Percentiles rank a stretch among this genome's conserved stretches.
These are phyloP conservation scores for Lathyrus sativus DNA, from an alignment of 306 rosid genomes.

Conservation along the genomic window DNA sequence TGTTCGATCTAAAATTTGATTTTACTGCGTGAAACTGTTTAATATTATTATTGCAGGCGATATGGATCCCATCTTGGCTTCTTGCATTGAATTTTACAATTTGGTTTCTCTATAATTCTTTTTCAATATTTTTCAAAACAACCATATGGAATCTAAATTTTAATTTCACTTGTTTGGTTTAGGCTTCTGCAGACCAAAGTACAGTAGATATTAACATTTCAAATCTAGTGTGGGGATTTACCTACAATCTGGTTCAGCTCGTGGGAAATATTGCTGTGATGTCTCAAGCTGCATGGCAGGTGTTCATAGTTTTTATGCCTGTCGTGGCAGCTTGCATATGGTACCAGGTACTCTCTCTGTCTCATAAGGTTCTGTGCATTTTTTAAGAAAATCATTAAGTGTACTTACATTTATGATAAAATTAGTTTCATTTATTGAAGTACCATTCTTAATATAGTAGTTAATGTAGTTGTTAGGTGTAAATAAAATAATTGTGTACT, in stretches of 20 bases:
- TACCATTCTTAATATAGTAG: not conserved
- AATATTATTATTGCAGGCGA: not conserved
- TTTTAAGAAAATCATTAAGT: not conserved
- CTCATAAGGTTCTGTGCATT: not conserved
- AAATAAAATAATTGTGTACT: too few relatives aligned
- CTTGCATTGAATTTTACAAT: conserved; percentile 1
- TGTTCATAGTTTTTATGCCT: conserved; percentile 44
- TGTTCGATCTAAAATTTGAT: not conserved
- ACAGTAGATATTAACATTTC: conserved; percentile 36
- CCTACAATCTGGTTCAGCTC: conserved; percentile 22
- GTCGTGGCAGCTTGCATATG: conserved; percentile 49
- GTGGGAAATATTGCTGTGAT: conserved; percentile 42
- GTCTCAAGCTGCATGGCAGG: conserved; percentile 51
- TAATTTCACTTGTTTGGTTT: conserved; percentile 8
- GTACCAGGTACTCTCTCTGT: conserved; percentile 41
- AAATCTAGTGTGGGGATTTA: conserved; percentile 18
- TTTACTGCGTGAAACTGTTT: not conserved
- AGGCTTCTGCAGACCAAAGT: conserved; percentile 56
- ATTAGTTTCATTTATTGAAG: not conserved
- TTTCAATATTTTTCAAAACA: not conserved
- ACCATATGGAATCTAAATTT: conserved; percentile 4
- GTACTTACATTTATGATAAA: not conserved
- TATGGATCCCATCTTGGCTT: not conserved
- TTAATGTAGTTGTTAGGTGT: not conserved
- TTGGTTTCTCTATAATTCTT: not conserved